Conservation (phyloP, 148 eudicot species). For the Cornus kousa region DNA sequence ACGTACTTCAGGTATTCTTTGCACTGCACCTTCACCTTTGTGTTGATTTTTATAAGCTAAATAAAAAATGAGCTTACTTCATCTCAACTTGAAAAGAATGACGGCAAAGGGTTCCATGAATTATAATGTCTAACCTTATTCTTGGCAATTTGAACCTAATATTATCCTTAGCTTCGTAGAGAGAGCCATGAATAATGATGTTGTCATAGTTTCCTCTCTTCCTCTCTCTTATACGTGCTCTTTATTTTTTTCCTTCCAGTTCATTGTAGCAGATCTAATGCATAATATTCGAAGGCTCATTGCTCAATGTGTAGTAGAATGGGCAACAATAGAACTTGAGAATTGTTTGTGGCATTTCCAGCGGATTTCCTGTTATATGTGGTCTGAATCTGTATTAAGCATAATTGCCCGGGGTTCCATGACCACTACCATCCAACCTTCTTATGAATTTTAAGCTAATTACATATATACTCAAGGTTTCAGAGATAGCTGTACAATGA, state of each 20-base stretch:
- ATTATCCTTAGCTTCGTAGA: not conserved
- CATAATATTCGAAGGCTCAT: not conserved
- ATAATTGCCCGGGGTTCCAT: not conserved
- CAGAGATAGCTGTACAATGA: not conserved
- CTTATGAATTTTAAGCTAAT: not conserved
- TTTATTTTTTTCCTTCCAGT: not conserved
- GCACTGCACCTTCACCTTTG: not conserved
- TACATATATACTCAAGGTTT: not conserved
- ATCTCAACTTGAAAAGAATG: not conserved
- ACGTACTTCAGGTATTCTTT: slow-evolving; percentile 80
- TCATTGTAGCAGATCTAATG: not conserved
- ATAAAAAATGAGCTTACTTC: not conserved
- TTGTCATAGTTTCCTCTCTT: not conserved
- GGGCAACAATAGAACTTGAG: not conserved
- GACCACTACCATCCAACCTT: not conserved
- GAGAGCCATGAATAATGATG: not conserved
- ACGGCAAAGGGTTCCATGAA: not conserved
- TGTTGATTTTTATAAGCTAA: not conserved
- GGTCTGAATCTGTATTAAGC: not conserved
- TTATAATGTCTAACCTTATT: not conserved
- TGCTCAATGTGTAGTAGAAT: not conserved
- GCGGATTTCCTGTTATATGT: not conserved
- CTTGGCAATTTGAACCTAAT: not conserved
- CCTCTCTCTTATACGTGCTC: not conserved
- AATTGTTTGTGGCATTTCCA: not conserved